phyloP scores from a whole-genome alignment of 1,284 basidiomycete genomes.

The Takashimella tepidaria region DNA sequence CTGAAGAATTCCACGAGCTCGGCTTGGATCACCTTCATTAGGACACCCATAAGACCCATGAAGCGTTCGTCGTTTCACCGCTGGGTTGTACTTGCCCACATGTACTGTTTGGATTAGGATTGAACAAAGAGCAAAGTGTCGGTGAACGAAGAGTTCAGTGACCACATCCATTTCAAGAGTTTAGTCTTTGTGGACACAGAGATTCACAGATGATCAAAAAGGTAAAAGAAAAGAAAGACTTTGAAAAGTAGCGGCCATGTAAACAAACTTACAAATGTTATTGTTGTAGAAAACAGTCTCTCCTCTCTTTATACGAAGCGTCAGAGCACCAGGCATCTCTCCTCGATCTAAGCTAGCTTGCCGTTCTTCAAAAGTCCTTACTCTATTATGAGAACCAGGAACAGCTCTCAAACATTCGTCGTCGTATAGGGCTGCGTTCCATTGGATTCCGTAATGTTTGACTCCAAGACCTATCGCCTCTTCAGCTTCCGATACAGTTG shows the following conservation, averaged over 20 bases:
- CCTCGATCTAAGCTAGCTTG: constrained; percentile 55
- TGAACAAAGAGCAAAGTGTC: constrained; percentile 24
- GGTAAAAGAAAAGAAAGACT: too few relatives aligned
- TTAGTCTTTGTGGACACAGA: too few relatives aligned
- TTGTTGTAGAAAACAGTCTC: constrained; percentile 78
- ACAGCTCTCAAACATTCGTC: constrained; percentile 72
- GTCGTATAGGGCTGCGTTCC: constrained; percentile 74
- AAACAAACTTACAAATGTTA: constrained; percentile 61
- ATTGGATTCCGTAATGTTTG: constrained; percentile 71
- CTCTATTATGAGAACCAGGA: constrained; percentile 60
- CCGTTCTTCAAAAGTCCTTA: constrained; percentile 61
- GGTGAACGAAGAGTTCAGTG: constrained; percentile 50
- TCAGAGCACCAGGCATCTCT: constrained; percentile 65
- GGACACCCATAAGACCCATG: constrained; percentile 67
- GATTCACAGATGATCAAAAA: too few relatives aligned
- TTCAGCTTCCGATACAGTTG: constrained; percentile 60
- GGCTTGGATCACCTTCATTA: constrained; percentile 56
- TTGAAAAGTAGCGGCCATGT: too few relatives aligned
- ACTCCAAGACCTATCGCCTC: constrained; percentile 57
- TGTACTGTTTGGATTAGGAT: constrained; percentile 12
- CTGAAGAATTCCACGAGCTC: constrained; percentile 73
- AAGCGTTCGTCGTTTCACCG: constrained; percentile 59
- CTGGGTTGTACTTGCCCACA: constrained; percentile 53
- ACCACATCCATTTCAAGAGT: not conserved
- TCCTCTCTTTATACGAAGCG: constrained; percentile 59